Conservation (phyloP, 2,329 filamentous ascomycete genomes). For the Setomelanomma holmii region DNA sequence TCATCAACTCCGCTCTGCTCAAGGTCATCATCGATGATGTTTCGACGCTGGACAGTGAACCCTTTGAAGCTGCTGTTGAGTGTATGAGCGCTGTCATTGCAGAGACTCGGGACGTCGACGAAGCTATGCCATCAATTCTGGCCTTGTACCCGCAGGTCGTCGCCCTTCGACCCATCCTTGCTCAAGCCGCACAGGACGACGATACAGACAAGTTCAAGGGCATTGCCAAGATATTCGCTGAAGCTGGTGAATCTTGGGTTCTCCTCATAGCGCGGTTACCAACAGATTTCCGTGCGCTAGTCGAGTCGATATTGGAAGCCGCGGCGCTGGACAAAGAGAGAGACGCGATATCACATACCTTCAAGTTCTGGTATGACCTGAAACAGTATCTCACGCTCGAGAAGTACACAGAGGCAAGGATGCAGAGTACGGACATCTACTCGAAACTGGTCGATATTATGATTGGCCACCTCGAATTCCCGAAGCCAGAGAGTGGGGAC, state of each 20-base stretch:
- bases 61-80: conserved; percentile 88
- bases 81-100: conserved; percentile 90
- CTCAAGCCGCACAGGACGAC: conserved; percentile 76
- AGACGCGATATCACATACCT: conserved; percentile 92
- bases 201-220: conserved; percentile 87
- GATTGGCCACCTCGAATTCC: conserved; percentile 88
- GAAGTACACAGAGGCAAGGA: conserved; percentile 81
- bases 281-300: conserved; percentile 78
- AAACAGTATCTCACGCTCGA: conserved; percentile 96
- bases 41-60: conserved; percentile 66
- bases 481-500: conserved; percentile 74
- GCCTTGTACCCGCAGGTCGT: conserved; percentile 82
- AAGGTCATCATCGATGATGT: conserved; percentile 81
- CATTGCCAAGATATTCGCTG: conserved; percentile 87
- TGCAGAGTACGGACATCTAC: conserved; percentile 81
- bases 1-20: conserved; percentile 86
- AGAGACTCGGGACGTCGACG: conserved; percentile 93
- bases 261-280: conserved; percentile 88
- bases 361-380: conserved; percentile 97
- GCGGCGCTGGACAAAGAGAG: conserved; percentile 85
- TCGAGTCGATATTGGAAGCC: conserved; percentile 92
- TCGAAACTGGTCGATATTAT: conserved; percentile 91
- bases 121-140: conserved; percentile 82
- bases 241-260: conserved; percentile 94
- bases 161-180: conserved; percentile 77